A percentile compares a stretch with the other conserved stretches of the same genome.
phyloP scores from a whole-genome alignment of 2,329 filamentous ascomycete species.

The Aspergillus ochraceus region DNA sequence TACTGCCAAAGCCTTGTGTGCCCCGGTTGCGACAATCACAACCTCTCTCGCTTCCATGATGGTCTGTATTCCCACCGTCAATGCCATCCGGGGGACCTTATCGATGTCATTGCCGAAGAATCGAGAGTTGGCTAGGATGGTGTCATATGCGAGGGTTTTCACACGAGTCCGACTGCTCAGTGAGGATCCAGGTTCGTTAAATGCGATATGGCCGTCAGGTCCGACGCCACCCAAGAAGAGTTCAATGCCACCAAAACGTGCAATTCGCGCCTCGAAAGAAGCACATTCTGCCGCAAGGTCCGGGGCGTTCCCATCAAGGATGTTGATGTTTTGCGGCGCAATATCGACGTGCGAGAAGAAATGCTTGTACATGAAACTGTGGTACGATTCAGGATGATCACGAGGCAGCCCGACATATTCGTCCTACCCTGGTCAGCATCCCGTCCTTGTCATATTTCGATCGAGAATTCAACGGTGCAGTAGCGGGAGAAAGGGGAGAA shows the following conservation, averaged over 20 bases:
- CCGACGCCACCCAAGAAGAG: constrained; percentile 84
- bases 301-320: constrained; percentile 75
- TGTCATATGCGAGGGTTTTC: constrained; percentile 85
- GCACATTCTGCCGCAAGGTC: constrained; percentile 76
- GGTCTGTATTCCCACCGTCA: constrained; percentile 83
- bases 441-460: not conserved
- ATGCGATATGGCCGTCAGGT: constrained; percentile 83
- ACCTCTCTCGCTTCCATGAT: constrained; percentile 80
- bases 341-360: constrained; percentile 87
- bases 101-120: constrained; percentile 76
- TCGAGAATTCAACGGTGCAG: not conserved
- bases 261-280: constrained; percentile 77
- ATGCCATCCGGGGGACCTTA: constrained; percentile 75
- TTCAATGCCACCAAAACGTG: constrained; percentile 73
- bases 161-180: constrained; percentile 76
- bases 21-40: constrained; percentile 77
- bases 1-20: constrained; percentile 76
- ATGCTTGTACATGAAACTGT: constrained; percentile 91
- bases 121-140: constrained; percentile 78
- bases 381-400: constrained; percentile 82
- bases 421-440: constrained; percentile 54
- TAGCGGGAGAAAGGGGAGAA: constrained; percentile 11
- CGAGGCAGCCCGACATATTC: constrained; percentile 83
- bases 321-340: constrained; percentile 77
- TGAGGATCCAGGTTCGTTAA: constrained; percentile 85